Base-by-base conservation (phyloP, 352 stramenopile species). In the Phytophthora parvispora region DNA sequence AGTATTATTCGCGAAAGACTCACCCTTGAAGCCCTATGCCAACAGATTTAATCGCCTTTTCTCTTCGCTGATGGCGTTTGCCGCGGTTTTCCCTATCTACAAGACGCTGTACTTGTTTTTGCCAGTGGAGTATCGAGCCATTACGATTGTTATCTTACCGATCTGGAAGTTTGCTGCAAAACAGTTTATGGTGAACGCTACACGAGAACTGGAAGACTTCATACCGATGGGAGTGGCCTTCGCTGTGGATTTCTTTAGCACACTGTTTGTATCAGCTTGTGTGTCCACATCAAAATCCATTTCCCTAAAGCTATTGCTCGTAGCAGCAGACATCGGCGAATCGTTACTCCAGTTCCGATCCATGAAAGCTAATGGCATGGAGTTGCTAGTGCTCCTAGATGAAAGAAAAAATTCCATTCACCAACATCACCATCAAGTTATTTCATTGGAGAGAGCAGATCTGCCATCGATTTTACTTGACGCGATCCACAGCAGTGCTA, bases 161-260 rank as follows among this genome's bases (percentile, higher is more conserved):
- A 24, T 45, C 18, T 50, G n/a, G 20, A 50, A 50, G 18, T 56
- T 56, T 56, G 28, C 49, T 28, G 27, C 49, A 12, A 56, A 56
- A 16, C 16, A 9, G 18, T 22, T 56, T 7, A 25, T 56, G 3
- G 49, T 56, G 0, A 12, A 5, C 1, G 16, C 28, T 12, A 29
- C 49, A 4, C 49, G 49, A n/a, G 18, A 56, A 38, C 28, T 56
- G n/a, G 18, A 56, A 29, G 28, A 31, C 12, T 28, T 56, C n/a
- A 42, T 56, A 4, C 49, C 49, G 10, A 16, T 56, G 12, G 3
- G 42, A 9, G 49, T 36, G 49, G 13, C 49, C n/a, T 42, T 43
- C n/a, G 27, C 7, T 16, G 43, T 50, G 16, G 22, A 50, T 50
- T 50, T 50, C 22, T 42, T 18, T 15, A n/a, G 49, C 4, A 38